Evolutionary conservation across 768 basidiomycete species (phyloP), one percentile per base, ranked within the genome.

Genomic region (Kwoniella dejecticola): DNA sequence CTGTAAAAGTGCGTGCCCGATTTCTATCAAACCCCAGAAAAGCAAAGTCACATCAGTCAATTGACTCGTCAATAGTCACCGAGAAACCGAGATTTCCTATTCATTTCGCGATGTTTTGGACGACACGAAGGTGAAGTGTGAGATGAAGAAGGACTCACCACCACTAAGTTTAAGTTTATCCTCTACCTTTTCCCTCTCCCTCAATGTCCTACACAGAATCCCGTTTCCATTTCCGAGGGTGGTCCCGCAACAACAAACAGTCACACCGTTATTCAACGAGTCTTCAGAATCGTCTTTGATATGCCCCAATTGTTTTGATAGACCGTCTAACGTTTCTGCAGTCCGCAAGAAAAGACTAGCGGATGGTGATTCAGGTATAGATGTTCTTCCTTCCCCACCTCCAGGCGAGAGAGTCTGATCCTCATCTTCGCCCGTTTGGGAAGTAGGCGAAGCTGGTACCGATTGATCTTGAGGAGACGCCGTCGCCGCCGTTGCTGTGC

Each of bases 1-100:
- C 71, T 89, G 86, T 48, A 96, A 78, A 47, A 96, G 80, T 3
- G 93, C 92, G 77, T 92, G 90, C 12, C 92, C 92, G 27, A 95
- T 88, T 83, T 94, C 91, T 91, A 53, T 21, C 15, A 30, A 13
- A 36, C 11, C 6, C 19, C 19, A 13, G 8, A 13, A 11, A 5
- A 42, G 10, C 15, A 7, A 7, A 36, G 33, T 36, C 33, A n/a
- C n/a, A n/a, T n/a, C n/a, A n/a, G n/a, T n/a, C n/a, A n/a, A n/a
- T n/a, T n/a, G n/a, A n/a, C n/a, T n/a, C n/a, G n/a, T n/a, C n/a
- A n/a, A n/a, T n/a, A n/a, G n/a, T n/a, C n/a, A n/a, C n/a, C n/a
- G n/a, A n/a, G n/a, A n/a, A n/a, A n/a, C n/a, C n/a, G n/a, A n/a
- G n/a, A n/a, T n/a, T n/a, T n/a, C n/a, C n/a, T n/a, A n/a, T n/a